These are phyloP conservation scores for Parasarocladium wereldwijsianum DNA, from an alignment of 2,329 filamentous ascomycete genomes.

Conservation along the genomic window DNA sequence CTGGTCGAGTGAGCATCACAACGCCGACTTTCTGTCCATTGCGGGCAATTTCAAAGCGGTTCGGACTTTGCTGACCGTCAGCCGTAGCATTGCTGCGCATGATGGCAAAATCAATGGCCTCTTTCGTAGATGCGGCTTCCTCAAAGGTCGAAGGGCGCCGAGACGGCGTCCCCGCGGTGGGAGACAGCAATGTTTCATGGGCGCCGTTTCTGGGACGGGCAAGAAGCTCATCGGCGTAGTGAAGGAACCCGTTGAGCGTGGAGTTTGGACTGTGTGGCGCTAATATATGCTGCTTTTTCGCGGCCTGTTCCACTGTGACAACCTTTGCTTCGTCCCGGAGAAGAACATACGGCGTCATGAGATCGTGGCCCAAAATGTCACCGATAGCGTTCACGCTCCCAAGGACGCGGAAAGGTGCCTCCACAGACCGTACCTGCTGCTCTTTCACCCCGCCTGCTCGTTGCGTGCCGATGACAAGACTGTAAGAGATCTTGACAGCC, in stretches of 20 bases:
- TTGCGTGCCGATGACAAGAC: slow-evolving; percentile 82
- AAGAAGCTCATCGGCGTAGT: slow-evolving; percentile 64
- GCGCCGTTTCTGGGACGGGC: slow-evolving; percentile 39
- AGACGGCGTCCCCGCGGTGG: slow-evolving; percentile 43
- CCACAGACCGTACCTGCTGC: slow-evolving; percentile 78
- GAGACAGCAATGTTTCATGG: slow-evolving; percentile 52
- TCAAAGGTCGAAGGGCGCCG: slow-evolving; percentile 39
- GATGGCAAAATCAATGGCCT: slow-evolving; percentile 84
- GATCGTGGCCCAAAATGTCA: slow-evolving; percentile 79
- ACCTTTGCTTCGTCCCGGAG: slow-evolving; percentile 65
- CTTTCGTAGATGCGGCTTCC: slow-evolving; percentile 52
- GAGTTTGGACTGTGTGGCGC: no score
- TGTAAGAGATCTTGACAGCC: slow-evolving; percentile 87
- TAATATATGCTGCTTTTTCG: slow-evolving; percentile 13
- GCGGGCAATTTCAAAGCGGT: slow-evolving; percentile 87
- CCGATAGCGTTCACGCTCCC: slow-evolving; percentile 84
- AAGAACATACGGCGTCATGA: slow-evolving; percentile 88
- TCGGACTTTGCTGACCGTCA: slow-evolving; percentile 64
- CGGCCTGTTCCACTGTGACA: slow-evolving; percentile 24
- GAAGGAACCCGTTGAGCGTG: slow-evolving; percentile 52
- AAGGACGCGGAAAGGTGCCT: slow-evolving; percentile 82
- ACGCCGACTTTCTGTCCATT: slow-evolving; percentile 86
- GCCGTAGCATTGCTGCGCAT: slow-evolving; percentile 60
- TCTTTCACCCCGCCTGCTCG: slow-evolving; percentile 63
- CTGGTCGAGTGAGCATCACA: slow-evolving; percentile 73